Evolutionary conservation across 2,329 filamentous ascomycete species (phyloP), one percentile per base, ranked within the genome.

Genomic region (Calonectria hongkongensis): DNA sequence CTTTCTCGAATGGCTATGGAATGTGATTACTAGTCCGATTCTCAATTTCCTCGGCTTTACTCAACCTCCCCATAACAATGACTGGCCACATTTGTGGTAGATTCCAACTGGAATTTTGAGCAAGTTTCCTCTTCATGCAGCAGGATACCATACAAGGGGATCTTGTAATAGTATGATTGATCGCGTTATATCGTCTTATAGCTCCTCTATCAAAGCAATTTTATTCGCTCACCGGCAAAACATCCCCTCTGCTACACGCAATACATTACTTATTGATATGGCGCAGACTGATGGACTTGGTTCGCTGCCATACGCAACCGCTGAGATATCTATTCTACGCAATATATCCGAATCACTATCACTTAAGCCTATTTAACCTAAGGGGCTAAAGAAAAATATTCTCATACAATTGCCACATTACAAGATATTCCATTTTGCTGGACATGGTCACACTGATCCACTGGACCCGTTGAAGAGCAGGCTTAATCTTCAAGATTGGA

Each of bases 401-500:
- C 33, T 36, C 2, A 9, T 10, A 1, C 6, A 36, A 6, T 36
- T 36, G 33, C 7, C 7, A 13, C 33, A 36, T 9, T 5, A 3
- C 12, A 6, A 36, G 12, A 36, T 36, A 36, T 36, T 36, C 12
- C 33, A 36, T 36, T 36, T 36, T 36, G 33, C 33, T 12, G 33
- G 33, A 13, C 33, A 36, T 36, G 33, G 33, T 10, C 33, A 10
- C 33, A 13, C 12, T 3, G 10, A 36, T 7, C 15, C 43, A 1
- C 48, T 47, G 1, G 66, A 78, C 25, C 75, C 75, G 0, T 70
- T 58, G 1, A 25, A 70, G 41, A 77, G 75, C 47, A n/a, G 10
- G 5, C 39, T 78, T 15, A 33, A 72, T 27, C 47, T 77, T 2
- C 21, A 71, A 2, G 69, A 74, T 33, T 43, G 39, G 30, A 9